A percentile compares a stretch with the other conserved stretches of the same genome.
These are phyloP conservation scores for Neolentinus lepideus DNA, from an alignment of 1,284 basidiomycete genomes.

Conservation along the genomic window DNA sequence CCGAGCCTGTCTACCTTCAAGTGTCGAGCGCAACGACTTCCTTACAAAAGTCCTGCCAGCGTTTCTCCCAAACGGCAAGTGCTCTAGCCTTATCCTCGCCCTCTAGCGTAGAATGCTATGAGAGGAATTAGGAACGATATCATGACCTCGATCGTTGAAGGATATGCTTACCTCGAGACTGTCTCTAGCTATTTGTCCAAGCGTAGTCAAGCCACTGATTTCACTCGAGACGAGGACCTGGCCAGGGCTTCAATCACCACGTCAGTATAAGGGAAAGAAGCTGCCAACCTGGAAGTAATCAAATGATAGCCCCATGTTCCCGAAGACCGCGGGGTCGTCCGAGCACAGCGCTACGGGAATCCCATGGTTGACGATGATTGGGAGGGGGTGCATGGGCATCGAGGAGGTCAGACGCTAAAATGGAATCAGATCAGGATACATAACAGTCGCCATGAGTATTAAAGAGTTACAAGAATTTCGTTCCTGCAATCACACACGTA, in stretches of 20 bases:
- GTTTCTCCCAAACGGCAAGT: slow-evolving; percentile 38
- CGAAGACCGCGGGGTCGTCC: slow-evolving; percentile 73
- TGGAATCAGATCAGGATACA: background rate
- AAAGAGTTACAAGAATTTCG: slow-evolving; percentile 49
- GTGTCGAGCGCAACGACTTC: slow-evolving; percentile 19
- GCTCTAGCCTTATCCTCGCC: slow-evolving; percentile 39
- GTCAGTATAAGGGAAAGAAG: background rate
- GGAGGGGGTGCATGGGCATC: slow-evolving; percentile 69
- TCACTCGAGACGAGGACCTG: slow-evolving; percentile 63
- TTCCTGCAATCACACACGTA: slow-evolving; percentile 36
- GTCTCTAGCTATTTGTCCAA: slow-evolving; percentile 54
- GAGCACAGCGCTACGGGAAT: slow-evolving; percentile 63
- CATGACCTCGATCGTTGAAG: background rate
- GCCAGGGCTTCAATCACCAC: background rate
- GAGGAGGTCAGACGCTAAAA: slow-evolving; percentile 59
- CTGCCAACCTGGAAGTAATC: slow-evolving; percentile 68
- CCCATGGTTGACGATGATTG: slow-evolving; percentile 60
- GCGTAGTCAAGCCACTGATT: slow-evolving; percentile 50
- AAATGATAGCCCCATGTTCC: slow-evolving; percentile 68
- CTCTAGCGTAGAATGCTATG: slow-evolving; percentile 47
- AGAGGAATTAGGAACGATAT: slow-evolving; percentile 3
- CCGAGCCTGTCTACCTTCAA: background rate
- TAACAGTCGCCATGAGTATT: background rate
- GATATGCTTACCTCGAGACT: slow-evolving; percentile 47
- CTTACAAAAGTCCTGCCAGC: slow-evolving; percentile 47